A percentile compares a stretch with the other conserved stretches of the same genome.
These are phyloP conservation scores for Plasmopara muralis DNA, from an alignment of 352 stramenopile species.

Conservation along the genomic window DNA sequence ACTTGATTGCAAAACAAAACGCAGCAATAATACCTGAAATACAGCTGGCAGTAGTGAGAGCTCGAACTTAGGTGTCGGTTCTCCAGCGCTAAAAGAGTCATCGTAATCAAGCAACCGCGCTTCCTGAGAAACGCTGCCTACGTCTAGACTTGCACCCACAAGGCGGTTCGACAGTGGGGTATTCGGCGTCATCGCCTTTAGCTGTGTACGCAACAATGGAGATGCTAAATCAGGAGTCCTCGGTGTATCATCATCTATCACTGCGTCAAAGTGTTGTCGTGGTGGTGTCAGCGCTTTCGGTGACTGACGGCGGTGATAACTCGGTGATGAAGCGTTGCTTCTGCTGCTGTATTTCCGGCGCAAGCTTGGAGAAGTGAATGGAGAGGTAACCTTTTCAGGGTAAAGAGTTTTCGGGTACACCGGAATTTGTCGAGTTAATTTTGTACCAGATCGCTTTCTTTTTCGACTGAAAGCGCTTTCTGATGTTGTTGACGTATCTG, in stretches of 20 bases:
- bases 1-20: slow-evolving; percentile 4
- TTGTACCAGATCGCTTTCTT: slow-evolving; percentile 31
- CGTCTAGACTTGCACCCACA: slow-evolving; percentile 64
- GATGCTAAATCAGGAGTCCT: slow-evolving; percentile 62
- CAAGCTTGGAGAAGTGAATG: slow-evolving; percentile 39
- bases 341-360: slow-evolving; percentile 64
- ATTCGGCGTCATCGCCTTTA: slow-evolving; percentile 79
- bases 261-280: slow-evolving; percentile 24
- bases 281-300: slow-evolving; percentile 14
- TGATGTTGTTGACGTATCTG: slow-evolving; percentile 12
- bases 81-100: slow-evolving; percentile 53
- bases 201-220: slow-evolving; percentile 65
- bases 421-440: slow-evolving; percentile 18
- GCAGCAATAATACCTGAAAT: slow-evolving; percentile 52
- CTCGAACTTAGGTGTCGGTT: slow-evolving; percentile 66
- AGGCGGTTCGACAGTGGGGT: slow-evolving; percentile 81
- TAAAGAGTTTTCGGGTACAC: slow-evolving; percentile 50
- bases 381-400: slow-evolving; percentile 21
- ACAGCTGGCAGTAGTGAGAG: slow-evolving; percentile 58
- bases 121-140: slow-evolving; percentile 67
- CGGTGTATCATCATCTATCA: slow-evolving; percentile 49
- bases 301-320: slow-evolving; percentile 4
- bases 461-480: slow-evolving; percentile 33
- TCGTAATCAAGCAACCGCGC: slow-evolving; percentile 59
- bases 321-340: slow-evolving; percentile 46